Conservation (phyloP, 495 filamentous ascomycete species). For the Penicillium cataractarum region DNA sequence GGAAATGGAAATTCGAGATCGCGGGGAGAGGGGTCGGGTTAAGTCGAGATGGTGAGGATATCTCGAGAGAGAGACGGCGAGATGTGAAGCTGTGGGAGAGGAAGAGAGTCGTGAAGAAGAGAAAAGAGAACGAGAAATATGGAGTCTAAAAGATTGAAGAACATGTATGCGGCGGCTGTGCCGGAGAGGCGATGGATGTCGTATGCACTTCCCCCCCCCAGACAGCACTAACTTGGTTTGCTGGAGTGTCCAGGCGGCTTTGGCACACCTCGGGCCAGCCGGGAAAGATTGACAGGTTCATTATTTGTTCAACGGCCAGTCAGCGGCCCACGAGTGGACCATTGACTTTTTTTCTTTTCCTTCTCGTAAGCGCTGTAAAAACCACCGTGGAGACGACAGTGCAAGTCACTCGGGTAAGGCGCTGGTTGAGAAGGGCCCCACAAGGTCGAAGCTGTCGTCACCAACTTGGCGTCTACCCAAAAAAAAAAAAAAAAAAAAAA, state of each 20-base stretch:
- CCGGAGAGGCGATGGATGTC: constrained; percentile 7
- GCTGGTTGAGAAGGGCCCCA: constrained; percentile 2
- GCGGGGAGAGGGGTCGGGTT: not conserved
- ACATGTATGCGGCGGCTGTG: constrained; percentile 14
- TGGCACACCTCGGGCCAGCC: constrained; percentile 5
- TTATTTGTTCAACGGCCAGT: constrained; percentile 5
- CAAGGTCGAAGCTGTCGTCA: constrained; percentile 14
- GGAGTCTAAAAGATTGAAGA: not conserved
- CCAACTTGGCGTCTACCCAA: not conserved
- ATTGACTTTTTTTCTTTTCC: not conserved
- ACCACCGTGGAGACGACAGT: not conserved
- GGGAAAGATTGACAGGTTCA: constrained; percentile 6
- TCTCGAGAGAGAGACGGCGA: no score
- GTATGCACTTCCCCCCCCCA: constrained; percentile 8
- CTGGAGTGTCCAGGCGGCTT: not conserved
- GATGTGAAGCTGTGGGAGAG: not conserved
- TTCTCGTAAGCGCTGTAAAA: not conserved
- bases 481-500: no score
- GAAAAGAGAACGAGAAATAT: not conserved
- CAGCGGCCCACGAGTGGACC: constrained; percentile 8
- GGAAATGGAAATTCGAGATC: not conserved
- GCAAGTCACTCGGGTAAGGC: constrained; percentile 8
- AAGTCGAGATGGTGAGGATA: not conserved
- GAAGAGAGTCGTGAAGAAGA: not conserved
- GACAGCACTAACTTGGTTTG: not conserved